Percentiles rank a stretch among this genome's conserved stretches.
These are phyloP conservation scores for Lepidopterella palustris DNA, from an alignment of 495 filamentous ascomycete species.

Conservation along the genomic window DNA sequence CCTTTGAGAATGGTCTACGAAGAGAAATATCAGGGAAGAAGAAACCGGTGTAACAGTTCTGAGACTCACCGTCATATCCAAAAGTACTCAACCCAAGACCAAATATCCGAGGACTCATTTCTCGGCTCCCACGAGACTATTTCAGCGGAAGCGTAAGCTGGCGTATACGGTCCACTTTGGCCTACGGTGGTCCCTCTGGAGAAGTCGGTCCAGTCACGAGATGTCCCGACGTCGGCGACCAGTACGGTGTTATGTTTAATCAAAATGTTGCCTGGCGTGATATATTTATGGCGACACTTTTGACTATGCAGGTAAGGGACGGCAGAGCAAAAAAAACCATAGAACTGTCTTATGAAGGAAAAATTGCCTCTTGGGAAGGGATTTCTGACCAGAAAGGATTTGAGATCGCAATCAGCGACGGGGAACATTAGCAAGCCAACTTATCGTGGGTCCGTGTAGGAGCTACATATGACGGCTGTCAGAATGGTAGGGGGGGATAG, in stretches of 20 bases:
- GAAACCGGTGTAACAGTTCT: neutral
- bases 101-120: slow-evolving; percentile 18
- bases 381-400: slow-evolving; percentile 6
- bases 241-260: slow-evolving; percentile 10
- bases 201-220: slow-evolving; percentile 13
- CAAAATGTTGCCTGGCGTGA: slow-evolving; percentile 19
- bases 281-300: slow-evolving; percentile 25
- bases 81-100: slow-evolving; percentile 22
- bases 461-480: slow-evolving; percentile 6
- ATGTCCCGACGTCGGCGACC: slow-evolving; percentile 21
- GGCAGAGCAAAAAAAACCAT: slow-evolving; percentile 19
- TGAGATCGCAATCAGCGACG: slow-evolving; percentile 19
- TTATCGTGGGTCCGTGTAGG: slow-evolving; percentile 19
- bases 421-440: slow-evolving; percentile 19
- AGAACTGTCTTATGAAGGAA: slow-evolving; percentile 1
- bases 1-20: no score
- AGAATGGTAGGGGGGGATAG: neutral
- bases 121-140: slow-evolving; percentile 12
- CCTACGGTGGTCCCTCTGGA: slow-evolving; percentile 12
- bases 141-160: slow-evolving; percentile 17
- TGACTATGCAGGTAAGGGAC: slow-evolving; percentile 18
- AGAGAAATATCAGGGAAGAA: no score
- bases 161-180: slow-evolving; percentile 4
- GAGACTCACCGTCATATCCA: slow-evolving; percentile 19
- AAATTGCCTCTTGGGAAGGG: slow-evolving; percentile 1